Evolutionary conservation across 805 yeast species (phyloP).

Genomic region (Metschnikowia cerradonensis): DNA sequence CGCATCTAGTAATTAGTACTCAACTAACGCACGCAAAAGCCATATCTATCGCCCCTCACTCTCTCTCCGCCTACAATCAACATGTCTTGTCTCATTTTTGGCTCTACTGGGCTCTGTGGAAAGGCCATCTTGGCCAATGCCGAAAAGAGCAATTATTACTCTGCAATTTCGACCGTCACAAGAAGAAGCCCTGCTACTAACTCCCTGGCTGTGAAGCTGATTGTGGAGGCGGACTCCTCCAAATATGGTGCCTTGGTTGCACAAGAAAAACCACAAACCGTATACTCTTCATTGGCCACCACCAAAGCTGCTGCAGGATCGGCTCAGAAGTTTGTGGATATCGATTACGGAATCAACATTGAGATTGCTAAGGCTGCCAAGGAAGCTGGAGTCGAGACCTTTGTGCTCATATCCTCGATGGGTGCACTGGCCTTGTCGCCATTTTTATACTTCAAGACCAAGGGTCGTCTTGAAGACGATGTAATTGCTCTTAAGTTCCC

Average conservation of each 20-base stretch:
- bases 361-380: conserved; percentile 72
- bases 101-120: conserved; percentile 82
- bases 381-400: conserved; percentile 61
- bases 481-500: conserved; percentile 60
- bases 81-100: conserved; percentile 36
- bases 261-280: conserved; percentile 12
- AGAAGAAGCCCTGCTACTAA: conserved; percentile 42
- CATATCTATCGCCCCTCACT: background rate
- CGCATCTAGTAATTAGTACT: background rate
- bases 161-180: conserved; percentile 45
- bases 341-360: conserved; percentile 72
- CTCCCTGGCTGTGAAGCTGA: conserved; percentile 30
- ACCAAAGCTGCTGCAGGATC: conserved; percentile 49
- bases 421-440: conserved; percentile 60
- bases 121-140: conserved; percentile 47
- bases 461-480: conserved; percentile 74
- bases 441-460: conserved; percentile 61
- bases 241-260: conserved; percentile 44
- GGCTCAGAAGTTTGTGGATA: conserved; percentile 59
- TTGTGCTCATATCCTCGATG: conserved; percentile 59
- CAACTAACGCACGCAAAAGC: background rate
- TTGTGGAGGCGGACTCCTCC: conserved; percentile 43
- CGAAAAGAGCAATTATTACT: conserved; percentile 30
- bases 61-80: background rate
- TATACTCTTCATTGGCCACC: conserved; percentile 16